Percentiles rank a stretch among this genome's conserved stretches.
Evolutionary conservation across 2,329 filamentous ascomycete species (phyloP).

Genomic region (Fusarium virguliforme): DNA sequence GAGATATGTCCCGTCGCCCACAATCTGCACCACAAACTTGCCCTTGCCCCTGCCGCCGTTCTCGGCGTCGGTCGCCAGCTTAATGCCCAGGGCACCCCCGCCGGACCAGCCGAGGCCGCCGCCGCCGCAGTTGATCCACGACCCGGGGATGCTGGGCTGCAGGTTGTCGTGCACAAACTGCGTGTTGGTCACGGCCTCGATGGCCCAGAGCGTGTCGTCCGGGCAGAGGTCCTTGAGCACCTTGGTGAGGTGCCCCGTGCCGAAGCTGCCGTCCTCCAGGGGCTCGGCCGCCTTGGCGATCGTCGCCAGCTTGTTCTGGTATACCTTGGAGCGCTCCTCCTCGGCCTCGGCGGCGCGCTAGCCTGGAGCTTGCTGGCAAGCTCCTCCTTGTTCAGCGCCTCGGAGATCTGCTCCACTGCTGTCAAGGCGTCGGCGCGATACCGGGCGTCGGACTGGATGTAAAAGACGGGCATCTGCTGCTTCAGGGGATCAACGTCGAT

Average conservation of each 20-base stretch:
- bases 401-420: constrained; percentile 78
- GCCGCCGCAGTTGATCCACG: constrained; percentile 86
- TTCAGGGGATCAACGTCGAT: constrained; percentile 78
- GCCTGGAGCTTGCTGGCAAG: constrained; percentile 59
- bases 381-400: constrained; percentile 68
- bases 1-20: constrained; percentile 72
- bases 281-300: constrained; percentile 74
- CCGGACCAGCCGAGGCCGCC: constrained; percentile 87
- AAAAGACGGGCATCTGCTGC: constrained; percentile 82
- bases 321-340: constrained; percentile 69
- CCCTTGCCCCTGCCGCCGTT: constrained; percentile 62
- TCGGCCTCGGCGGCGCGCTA: constrained; percentile 40
- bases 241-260: constrained; percentile 60
- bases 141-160: constrained; percentile 76
- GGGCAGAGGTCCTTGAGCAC: constrained; percentile 55
- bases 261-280: constrained; percentile 68
- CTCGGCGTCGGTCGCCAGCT: constrained; percentile 72
- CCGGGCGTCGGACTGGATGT: constrained; percentile 76
- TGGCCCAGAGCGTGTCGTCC: constrained; percentile 77
- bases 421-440: constrained; percentile 78
- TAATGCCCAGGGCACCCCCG: constrained; percentile 82
- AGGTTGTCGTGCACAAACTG: constrained; percentile 79
- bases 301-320: constrained; percentile 71
- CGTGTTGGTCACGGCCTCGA: constrained; percentile 85
- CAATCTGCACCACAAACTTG: constrained; percentile 69